Evolutionary conservation across 2,329 filamentous ascomycete genomes (phyloP), one percentile per base, ranked within the genome.

Genomic region (Penicillium psychrosexuale): DNA sequence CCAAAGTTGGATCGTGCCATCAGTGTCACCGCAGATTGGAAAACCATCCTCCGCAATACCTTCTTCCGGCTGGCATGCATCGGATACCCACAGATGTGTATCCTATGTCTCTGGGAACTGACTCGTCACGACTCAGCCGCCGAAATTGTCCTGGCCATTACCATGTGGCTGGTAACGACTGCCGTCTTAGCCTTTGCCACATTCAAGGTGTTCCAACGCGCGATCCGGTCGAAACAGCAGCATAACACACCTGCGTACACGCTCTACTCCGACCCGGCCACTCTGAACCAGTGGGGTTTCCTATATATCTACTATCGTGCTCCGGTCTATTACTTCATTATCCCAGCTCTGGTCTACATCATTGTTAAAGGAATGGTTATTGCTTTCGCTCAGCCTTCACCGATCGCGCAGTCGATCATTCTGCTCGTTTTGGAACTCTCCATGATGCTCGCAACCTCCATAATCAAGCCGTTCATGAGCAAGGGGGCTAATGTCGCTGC

Each of bases 221-320:
- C 91, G 30, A 89, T 90, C 67, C 88, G 90, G 62, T 97, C 92
- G 24, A 88, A 95, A 61, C 76, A 83, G 57, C 89, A 96, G 84
- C 91, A 97, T 80, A 91, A 93, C 76, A 96, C 96, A 77, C 91
- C 93, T 28, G 92, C 92, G 24, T 97, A 97, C 76, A 96, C 96
- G 63, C 85, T 97, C 59, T 97, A 95, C 77, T 96, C 93, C 4
- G 92, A 97, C 67, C 91, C 91, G 19, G 84, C 90, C 61, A 88
- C 90, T 44, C 83, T 97, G 61, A 96, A 96, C 83, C 96, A 96
- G 76, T 97, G 92, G 92, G 93, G 93, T 24, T 97, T 97, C 80
- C 83, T 97, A 62, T 97, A 97, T 70, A 90, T 97, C 34, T 92
- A 96, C 74, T 97, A 96, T 82, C 89, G 92, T 68, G 93, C 93